Base-by-base conservation (phyloP, 2,329 filamentous ascomycete genomes). In the Exophiala xenobiotica region DNA sequence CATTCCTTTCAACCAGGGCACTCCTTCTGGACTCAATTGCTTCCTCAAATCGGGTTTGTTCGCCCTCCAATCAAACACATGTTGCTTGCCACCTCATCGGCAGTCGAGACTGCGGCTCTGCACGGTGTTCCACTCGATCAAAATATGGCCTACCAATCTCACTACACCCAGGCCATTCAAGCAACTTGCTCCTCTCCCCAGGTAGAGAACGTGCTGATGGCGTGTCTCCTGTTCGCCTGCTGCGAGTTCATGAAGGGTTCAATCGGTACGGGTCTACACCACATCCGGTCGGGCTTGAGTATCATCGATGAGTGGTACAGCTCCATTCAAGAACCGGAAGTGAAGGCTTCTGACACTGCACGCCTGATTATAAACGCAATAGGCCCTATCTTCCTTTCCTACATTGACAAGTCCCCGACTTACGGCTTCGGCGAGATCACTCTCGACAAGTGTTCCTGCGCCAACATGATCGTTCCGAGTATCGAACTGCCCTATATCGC, bases 201-300 rank as follows among this genome's bases (percentile, higher is more conserved):
- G 26, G 44, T 49, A 8, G 55, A 58, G 29, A 49, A 27, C 20
- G 52, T 58, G 11, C 35, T 58, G 24, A 38, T 53, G 43, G 55
- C 55, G 8, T 58, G 55, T 33, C 39, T 58, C 20, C 33, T 58
- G 9, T 58, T 58, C 39, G 49, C 54, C 42, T 56, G 54, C 20
- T 56, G 54, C 35, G 54, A 56, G 11, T 53, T 56, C 42, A 50
- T 53, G 46, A 45, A 49, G 18, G 54, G 54, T 14, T 46, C 49
- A 29, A 23, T 47, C 18, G 33, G 12, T 4, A 26, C 6, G 22
- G 54, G 49, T 19, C 33, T 56, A n/a, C 41, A 26, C 14, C 54
- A 56, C 35, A 52, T 56, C 23, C 29, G 46, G 16, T 43, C 49
- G 7, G 54, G 54, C 29, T 23, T 56, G 24, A 52, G 46, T 24